Base-by-base conservation (phyloP, 2,329 filamentous ascomycete species). In the Exophiala calicioides region DNA sequence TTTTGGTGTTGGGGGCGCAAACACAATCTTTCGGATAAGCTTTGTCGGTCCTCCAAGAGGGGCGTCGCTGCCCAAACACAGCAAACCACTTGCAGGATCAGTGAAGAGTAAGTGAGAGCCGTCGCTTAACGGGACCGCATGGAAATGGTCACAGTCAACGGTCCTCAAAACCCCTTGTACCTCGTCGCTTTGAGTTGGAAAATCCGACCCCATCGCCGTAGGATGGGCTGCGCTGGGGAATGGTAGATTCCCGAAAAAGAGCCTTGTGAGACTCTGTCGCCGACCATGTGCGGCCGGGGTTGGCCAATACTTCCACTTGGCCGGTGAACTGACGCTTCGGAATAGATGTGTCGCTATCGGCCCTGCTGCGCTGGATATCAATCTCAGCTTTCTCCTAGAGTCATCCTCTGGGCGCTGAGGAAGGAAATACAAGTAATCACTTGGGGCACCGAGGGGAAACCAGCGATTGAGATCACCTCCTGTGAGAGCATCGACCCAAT, bases 61-160 rank as follows among this genome's bases (percentile, higher is more conserved):
- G 0, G 78, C 76, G 66, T 85, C 80, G 34, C 73, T 79, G 3
- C 83, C 82, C 12, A 87, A 65, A 50, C 76, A 82, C 5, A 86
- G 70, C 6, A 72, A 63, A 7, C 73, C 75, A 1, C 72, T 78
- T 8, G 64, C 63, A 3, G 82, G 81, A 58, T 86, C 81, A 5
- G 79, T 80, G 60, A 84, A 86, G 4, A 86, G 64, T 26, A 86
- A 70, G 56, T 86, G 81, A 45, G 77, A 68, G 1, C 82, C 82
- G 60, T 86, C 84, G 51, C 79, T 82, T 29, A 86, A 62, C 3
- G 84, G 82, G 9, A 84, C 66, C 2, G 82, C 81, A 34, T 75
- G 76, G 57, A 81, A 84, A 57, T 85, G 80, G 58, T 85, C 80
- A 24, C 74, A 74, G 36, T 68, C 69, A 1, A 67, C 69, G 12